Conservation (phyloP, 441 rosid genomes). For the Sinapis alba region DNA sequence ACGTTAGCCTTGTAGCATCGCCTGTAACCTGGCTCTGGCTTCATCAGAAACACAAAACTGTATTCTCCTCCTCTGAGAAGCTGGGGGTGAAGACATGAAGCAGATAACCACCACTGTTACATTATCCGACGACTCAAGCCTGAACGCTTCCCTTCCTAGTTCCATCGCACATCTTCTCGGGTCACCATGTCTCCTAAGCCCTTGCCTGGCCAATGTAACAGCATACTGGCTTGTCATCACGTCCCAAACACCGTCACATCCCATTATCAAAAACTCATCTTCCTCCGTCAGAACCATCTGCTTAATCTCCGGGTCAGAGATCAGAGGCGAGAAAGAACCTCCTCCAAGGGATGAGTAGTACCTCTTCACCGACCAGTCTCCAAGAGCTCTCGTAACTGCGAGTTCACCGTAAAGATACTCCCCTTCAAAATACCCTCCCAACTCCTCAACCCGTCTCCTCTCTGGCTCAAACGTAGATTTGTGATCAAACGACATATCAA, state of each 20-base stretch:
- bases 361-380: constrained; percentile 77
- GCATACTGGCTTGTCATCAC: constrained; percentile 85
- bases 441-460: constrained; percentile 63
- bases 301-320: constrained; percentile 79
- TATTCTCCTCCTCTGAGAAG: constrained; percentile 62
- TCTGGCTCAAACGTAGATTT: constrained; percentile 61
- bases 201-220: constrained; percentile 74
- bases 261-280: constrained; percentile 86
- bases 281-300: constrained; percentile 53
- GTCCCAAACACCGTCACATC: constrained; percentile 89
- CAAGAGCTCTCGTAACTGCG: constrained; percentile 79
- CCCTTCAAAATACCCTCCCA: constrained; percentile 65
- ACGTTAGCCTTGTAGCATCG: constrained; percentile 54
- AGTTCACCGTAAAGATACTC: constrained; percentile 77
- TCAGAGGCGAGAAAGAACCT: constrained; percentile 52
- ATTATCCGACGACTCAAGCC: constrained; percentile 74
- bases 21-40: constrained; percentile 55
- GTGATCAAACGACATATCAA: constrained; percentile 88
- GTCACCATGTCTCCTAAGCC: constrained; percentile 77
- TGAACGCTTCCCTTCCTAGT: constrained; percentile 72
- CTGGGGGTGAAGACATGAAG: constrained; percentile 53
- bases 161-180: constrained; percentile 71
- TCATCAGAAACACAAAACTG: constrained; percentile 70
- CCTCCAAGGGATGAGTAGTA: constrained; percentile 18
- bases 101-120: constrained; percentile 71